Evolutionary conservation across 495 filamentous ascomycete species (phyloP).

Genomic region (Friedmanniomyces endolithicus): DNA sequence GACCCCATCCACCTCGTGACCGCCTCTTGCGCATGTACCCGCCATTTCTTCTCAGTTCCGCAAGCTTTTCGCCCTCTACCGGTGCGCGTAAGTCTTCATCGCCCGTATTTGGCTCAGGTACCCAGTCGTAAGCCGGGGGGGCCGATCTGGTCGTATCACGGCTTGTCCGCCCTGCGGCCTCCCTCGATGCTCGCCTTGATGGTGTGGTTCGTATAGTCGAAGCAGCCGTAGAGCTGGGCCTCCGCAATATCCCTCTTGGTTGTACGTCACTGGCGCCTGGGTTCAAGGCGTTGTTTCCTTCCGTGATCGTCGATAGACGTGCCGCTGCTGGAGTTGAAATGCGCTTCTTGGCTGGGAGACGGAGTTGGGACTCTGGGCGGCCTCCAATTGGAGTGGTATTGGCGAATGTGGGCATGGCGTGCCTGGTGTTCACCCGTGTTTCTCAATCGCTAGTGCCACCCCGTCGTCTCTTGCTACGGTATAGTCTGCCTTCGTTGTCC

Average conservation of each 20-base stretch:
- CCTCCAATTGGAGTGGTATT: too few relatives aligned
- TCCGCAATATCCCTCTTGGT: background rate
- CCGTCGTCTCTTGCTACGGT: too few relatives aligned
- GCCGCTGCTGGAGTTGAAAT: constrained; percentile 3
- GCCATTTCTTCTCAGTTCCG: constrained; percentile 3
- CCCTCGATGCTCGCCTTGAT: background rate
- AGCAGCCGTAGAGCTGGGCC: background rate
- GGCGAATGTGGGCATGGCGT: background rate
- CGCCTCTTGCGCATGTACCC: constrained; percentile 1
- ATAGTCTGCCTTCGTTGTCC: too few relatives aligned
- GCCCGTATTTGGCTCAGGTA: constrained; percentile 2
- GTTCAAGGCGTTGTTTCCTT: constrained; percentile 12
- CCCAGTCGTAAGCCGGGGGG: constrained; percentile 11
- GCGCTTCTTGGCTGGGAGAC: constrained; percentile 2
- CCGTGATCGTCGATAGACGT: constrained; percentile 28
- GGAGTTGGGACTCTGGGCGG: background rate
- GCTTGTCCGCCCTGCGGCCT: background rate
- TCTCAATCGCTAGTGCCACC: background rate
- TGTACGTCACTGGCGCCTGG: background rate
- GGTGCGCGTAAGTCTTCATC: background rate
- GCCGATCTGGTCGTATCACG: background rate
- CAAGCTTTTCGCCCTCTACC: constrained; percentile 14
- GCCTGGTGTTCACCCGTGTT: background rate
- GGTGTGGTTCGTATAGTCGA: background rate
- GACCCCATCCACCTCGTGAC: constrained; percentile 25